Evolutionary conservation across 805 yeast genomes (phyloP).

Genomic region (Yarrowia divulgata): DNA sequence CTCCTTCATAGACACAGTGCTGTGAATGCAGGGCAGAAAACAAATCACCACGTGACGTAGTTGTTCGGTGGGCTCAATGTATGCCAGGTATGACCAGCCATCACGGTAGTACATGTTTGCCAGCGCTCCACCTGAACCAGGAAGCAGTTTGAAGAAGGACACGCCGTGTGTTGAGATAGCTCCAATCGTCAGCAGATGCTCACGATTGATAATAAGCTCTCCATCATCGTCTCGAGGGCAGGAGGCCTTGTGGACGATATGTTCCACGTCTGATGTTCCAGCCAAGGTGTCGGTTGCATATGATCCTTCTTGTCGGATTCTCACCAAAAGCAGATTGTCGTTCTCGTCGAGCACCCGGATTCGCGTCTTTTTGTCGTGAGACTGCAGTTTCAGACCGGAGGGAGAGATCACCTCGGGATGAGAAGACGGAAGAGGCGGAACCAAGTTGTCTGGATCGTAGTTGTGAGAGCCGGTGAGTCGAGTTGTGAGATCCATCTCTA

Average conservation of each 20-base stretch:
- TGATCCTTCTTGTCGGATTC: no score
- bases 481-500: background rate
- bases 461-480: background rate
- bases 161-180: background rate
- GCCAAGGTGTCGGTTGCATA: background rate
- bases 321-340: background rate
- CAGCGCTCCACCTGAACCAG: conserved; percentile 1
- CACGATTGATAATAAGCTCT: background rate
- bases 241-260: background rate
- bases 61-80: background rate
- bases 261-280: background rate
- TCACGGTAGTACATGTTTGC: background rate
- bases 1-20: background rate
- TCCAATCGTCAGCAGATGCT: background rate
- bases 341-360: background rate
- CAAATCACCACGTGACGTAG: background rate
- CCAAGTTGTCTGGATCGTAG: background rate
- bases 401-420: background rate
- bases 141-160: background rate
- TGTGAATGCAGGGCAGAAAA: background rate
- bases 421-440: background rate
- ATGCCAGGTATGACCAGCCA: background rate
- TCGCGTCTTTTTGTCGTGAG: background rate
- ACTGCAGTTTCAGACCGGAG: background rate
- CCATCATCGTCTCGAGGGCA: background rate